phyloP scores from a whole-genome alignment of 208 protist genomes.

The Porcisia deanei region DNA sequence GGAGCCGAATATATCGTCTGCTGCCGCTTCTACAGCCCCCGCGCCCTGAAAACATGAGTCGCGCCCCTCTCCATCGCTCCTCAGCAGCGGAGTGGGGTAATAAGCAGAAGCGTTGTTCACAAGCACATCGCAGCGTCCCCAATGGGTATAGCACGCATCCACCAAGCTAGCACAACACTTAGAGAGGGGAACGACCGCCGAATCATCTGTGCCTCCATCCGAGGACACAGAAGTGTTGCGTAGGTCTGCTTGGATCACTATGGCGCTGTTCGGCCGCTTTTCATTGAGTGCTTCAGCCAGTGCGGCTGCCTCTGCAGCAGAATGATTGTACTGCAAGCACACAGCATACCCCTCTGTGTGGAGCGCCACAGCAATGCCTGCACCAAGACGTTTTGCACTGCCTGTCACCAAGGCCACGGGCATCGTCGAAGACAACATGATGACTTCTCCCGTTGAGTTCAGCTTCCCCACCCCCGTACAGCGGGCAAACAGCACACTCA shows the following conservation, averaged over 20 bases:
- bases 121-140: constrained; percentile 77
- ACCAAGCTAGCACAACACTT: constrained; percentile 45
- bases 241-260: constrained; percentile 29
- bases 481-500: not conserved
- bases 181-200: constrained; percentile 14
- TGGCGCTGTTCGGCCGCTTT: constrained; percentile 40
- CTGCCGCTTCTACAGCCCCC: constrained; percentile 24
- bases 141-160: constrained; percentile 44
- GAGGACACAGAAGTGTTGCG: constrained; percentile 5
- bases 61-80: not conserved
- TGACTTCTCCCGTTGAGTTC: not conserved
- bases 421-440: not conserved
- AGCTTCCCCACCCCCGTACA: not conserved
- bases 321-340: constrained; percentile 61
- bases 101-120: constrained; percentile 89
- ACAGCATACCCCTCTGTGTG: constrained; percentile 57
- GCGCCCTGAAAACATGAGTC: not conserved
- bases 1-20: constrained; percentile 62
- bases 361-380: constrained; percentile 40
- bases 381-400: constrained; percentile 55
- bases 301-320: constrained; percentile 28
- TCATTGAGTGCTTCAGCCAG: constrained; percentile 58
- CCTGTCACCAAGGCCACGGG: constrained; percentile 71
- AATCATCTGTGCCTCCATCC: not conserved
- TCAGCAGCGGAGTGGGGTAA: constrained; percentile 63